phyloP scores from a whole-genome alignment of 805 yeast species.

The Komagataella phaffii region DNA sequence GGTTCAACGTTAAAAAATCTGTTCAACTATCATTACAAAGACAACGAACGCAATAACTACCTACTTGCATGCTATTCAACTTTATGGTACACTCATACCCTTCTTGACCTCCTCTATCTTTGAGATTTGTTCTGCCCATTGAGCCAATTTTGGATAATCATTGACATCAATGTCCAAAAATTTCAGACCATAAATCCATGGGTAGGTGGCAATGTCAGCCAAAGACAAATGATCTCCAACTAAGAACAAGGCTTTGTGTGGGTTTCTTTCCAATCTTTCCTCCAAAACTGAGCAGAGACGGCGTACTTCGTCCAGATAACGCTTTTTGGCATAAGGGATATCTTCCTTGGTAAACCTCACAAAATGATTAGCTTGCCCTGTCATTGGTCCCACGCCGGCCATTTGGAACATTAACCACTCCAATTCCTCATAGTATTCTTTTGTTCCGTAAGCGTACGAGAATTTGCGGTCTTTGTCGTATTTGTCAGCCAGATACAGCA shows the following conservation, averaged over 20 bases:
- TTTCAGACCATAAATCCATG: constrained; percentile 25
- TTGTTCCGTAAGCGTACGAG: constrained; percentile 24
- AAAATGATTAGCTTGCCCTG: constrained; percentile 47
- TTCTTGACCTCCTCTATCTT: constrained; percentile 19
- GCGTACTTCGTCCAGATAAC: constrained; percentile 36
- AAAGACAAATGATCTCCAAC: constrained; percentile 47
- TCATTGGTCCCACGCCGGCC: constrained; percentile 50
- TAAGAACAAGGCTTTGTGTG: constrained; percentile 29
- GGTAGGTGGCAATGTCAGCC: constrained; percentile 40
- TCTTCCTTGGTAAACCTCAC: constrained; percentile 30
- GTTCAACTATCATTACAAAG: constrained; percentile 37
- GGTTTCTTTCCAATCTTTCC: constrained; percentile 25
- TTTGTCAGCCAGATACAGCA: constrained; percentile 44
- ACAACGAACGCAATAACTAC: constrained; percentile 4
- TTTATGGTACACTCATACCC: constrained; percentile 12
- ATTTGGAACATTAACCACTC: constrained; percentile 45
- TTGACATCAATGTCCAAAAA: constrained; percentile 17
- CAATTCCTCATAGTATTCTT: constrained; percentile 34
- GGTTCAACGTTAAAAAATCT: constrained; percentile 71
- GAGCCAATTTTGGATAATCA: constrained; percentile 23
- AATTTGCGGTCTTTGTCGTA: constrained; percentile 41
- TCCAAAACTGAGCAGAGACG: constrained; percentile 44
- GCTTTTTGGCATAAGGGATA: constrained; percentile 36
- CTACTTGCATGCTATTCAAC: not conserved
- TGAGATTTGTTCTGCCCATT: constrained; percentile 25